These are phyloP conservation scores for Daldinia concentrica DNA, from an alignment of 495 filamentous ascomycete species.

Conservation along the genomic window DNA sequence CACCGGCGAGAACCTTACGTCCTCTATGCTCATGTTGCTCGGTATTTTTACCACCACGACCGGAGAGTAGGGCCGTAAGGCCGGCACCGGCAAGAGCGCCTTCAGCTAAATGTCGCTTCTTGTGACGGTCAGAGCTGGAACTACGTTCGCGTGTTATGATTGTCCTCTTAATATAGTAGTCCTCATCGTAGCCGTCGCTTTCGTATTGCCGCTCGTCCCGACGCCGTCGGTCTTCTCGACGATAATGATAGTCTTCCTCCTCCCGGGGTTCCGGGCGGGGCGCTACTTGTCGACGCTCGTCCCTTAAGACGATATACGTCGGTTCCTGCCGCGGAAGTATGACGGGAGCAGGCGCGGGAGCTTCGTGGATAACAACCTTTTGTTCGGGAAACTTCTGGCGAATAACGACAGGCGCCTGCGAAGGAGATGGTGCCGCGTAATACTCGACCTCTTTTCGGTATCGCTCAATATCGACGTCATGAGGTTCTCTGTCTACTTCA, in stretches of 20 bases:
- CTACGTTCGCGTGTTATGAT: conserved; percentile 62
- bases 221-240: conserved; percentile 44
- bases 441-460: conserved; percentile 76
- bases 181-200: conserved; percentile 58
- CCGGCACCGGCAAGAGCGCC: conserved; percentile 84
- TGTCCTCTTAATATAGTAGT: conserved; percentile 56
- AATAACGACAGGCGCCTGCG: conserved; percentile 71
- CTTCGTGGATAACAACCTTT: conserved; percentile 78
- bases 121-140: conserved; percentile 67
- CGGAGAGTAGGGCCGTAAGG: conserved; percentile 75
- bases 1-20: conserved; percentile 81
- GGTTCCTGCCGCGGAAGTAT: conserved; percentile 72
- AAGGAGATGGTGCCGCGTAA: conserved; percentile 64
- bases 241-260: conserved; percentile 73
- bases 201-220: conserved; percentile 62
- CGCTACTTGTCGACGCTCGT: conserved; percentile 60
- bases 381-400: conserved; percentile 69
- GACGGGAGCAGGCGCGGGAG: conserved; percentile 69
- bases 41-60: conserved; percentile 70
- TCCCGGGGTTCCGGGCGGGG: conserved; percentile 53
- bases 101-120: conserved; percentile 83
- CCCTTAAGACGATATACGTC: conserved; percentile 73
- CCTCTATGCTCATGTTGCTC: conserved; percentile 68
- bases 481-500: conserved; percentile 55
- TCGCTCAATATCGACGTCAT: conserved; percentile 63